Evolutionary conservation across 2,329 filamentous ascomycete species (phyloP).

Genomic region (Thelonectria olida): DNA sequence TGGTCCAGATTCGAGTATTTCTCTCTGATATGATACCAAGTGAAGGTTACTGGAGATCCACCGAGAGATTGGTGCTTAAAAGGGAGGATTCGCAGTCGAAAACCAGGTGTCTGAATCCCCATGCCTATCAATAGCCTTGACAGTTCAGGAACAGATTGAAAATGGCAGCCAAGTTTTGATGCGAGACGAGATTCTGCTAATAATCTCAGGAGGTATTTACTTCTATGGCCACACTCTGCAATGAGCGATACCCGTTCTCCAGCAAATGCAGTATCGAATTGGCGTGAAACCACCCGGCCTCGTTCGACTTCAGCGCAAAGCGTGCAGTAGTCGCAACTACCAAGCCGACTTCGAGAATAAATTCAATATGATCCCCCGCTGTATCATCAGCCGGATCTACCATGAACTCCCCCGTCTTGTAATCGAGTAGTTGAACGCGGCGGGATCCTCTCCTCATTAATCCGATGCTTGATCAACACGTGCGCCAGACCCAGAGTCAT

Average conservation of each 20-base stretch:
- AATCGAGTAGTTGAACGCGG: constrained; percentile 12
- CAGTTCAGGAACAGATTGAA: too few species aligned
- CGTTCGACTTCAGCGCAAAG: constrained; percentile 1
- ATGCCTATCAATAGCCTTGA: too few species aligned
- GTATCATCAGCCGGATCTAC: not conserved
- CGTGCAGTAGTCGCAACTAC: constrained; percentile 7
- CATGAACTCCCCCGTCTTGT: constrained; percentile 5
- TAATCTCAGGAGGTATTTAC: too few species aligned
- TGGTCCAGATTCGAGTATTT: not conserved
- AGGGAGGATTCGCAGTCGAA: too few species aligned
- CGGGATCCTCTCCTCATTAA: not conserved
- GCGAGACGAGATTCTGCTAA: too few species aligned
- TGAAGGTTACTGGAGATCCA: not conserved
- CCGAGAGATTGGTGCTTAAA: too few species aligned
- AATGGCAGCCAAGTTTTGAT: too few species aligned
- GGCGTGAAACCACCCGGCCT: not conserved
- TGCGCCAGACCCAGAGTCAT: constrained; percentile 4
- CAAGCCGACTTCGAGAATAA: constrained; percentile 2
- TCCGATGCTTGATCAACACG: not conserved
- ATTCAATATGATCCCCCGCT: constrained; percentile 2
- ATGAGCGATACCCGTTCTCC: too few species aligned
- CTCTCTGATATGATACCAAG: not conserved
- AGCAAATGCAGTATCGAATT: constrained; percentile 2
- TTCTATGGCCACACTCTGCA: too few species aligned
- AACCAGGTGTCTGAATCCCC: too few species aligned